Evolutionary conservation across 31 red algal species (phyloP).

Genomic region (Asparagopsis taxiformis): DNA sequence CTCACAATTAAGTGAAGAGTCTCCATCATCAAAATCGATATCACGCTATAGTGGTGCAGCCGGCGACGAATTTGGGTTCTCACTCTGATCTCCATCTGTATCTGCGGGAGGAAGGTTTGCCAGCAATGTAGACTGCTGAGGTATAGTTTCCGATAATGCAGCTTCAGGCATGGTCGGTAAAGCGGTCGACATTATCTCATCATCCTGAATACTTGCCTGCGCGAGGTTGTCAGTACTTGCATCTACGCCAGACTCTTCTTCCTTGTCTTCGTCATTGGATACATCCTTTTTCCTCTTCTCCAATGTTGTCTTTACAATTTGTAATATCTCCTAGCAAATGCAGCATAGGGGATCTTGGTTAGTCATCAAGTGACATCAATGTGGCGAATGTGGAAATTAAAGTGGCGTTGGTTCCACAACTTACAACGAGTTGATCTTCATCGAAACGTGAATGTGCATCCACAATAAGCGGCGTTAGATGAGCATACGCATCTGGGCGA

Average conservation of each 20-base stretch:
- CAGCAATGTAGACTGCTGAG: no score
- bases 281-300: constrained; percentile 11
- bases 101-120: no score
- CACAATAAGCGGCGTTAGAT: constrained; percentile 40
- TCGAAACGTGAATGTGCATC: constrained; percentile 42
- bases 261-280: constrained; percentile 4
- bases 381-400: not conserved
- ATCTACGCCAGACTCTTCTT: not conserved
- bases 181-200: no score
- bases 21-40: no score
- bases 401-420: not conserved
- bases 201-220: no score
- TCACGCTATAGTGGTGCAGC: no score
- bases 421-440: constrained; percentile 52
- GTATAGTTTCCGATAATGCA: no score
- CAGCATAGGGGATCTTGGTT: not conserved
- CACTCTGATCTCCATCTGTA: no score
- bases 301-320: constrained; percentile 25
- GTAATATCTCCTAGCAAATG: constrained; percentile 17
- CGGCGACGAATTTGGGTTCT: no score
- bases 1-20: no score
- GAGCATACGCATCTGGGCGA: constrained; percentile 49
- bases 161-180: no score
- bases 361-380: not conserved
- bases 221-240: no score